Evolutionary conservation across 2,329 filamentous ascomycete species (phyloP).

Genomic region (Colletotrichum sublineola): DNA sequence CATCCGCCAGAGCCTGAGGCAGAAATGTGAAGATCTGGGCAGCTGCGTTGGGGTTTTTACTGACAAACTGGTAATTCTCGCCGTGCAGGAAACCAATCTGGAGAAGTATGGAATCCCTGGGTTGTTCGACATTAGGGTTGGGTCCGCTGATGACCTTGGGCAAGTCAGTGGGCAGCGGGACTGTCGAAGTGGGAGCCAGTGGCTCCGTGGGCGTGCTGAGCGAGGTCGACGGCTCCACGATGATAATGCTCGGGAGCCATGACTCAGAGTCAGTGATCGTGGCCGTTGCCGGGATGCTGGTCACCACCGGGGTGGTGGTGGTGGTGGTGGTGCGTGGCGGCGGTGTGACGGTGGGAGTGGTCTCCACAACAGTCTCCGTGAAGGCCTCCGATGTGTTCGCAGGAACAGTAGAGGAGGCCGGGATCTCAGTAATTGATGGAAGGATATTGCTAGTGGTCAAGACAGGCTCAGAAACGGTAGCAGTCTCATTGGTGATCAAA

Average conservation of each 20-base stretch:
- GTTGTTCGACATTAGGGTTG: conserved; percentile 65
- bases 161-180: conserved; percentile 73
- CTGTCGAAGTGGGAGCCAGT: conserved; percentile 58
- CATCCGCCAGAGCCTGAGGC: conserved; percentile 77
- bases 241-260: conserved; percentile 72
- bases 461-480: conserved; percentile 6
- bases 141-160: conserved; percentile 83
- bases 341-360: conserved; percentile 16
- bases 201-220: conserved; percentile 55
- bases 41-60: conserved; percentile 77
- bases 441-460: conserved; percentile 15
- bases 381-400: conserved; percentile 38
- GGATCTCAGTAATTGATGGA: conserved; percentile 16
- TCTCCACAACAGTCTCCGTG: conserved; percentile 21
- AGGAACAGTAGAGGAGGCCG: conserved; percentile 32
- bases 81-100: conserved; percentile 87
- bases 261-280: conserved; percentile 59
- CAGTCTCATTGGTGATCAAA: conserved; percentile 27
- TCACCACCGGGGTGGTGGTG: conserved; percentile 45
- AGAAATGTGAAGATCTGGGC: conserved; percentile 88
- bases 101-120: conserved; percentile 77
- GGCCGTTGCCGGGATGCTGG: conserved; percentile 58
- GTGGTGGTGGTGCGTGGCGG: conserved; percentile 31
- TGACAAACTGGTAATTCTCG: conserved; percentile 88
- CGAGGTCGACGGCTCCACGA: conserved; percentile 65